Base-by-base conservation (phyloP, 2,329 filamentous ascomycete species). In the Cordyceps fumosorosea region DNA sequence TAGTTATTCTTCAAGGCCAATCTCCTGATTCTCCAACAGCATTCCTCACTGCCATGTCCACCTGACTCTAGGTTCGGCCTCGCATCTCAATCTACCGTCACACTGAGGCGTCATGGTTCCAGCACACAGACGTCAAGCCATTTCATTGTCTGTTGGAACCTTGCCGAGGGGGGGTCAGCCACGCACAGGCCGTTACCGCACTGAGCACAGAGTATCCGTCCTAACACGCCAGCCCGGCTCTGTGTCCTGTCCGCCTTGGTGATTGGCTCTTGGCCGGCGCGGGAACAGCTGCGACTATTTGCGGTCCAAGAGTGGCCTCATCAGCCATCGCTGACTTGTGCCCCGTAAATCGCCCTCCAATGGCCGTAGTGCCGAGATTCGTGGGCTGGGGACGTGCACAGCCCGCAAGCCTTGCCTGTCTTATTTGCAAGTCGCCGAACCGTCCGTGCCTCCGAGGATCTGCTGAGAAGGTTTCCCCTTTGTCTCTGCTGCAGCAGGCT, bases 301-400 rank as follows among this genome's bases (percentile, higher is more conserved):
- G 58, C 50, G 29, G 26, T 51, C 34, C 29, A 37, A 20, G 7
- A 16, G n/a, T 22, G 48, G 29, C 47, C n/a, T 24, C 57, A 42
- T 45, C 26, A 37, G 14, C 34, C 7, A 12, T 6, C 34, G 11
- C 34, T 37, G 5, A 37, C 5, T 8, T 42, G 11, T 11, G 37
- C 48, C 57, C 57, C 50, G n/a, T 54, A 26, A 26, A 20, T 54
- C 50, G 58, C 26, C 47, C 42, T 55, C 51, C 58, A 62, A 62
- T 62, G 29, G 59, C 59, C 59, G 59, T 42, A 56, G 51, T 62
- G 59, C 59, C 59, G 59, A 62, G 59, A 62, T 62, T 56, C 59
- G 11, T 16, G 29, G 37, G 29, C 29, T 44, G 56, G 51, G 59
- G 42, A 62, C 59, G 52, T 60, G 58, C 58, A 48, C 58, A 42